Base-by-base conservation (phyloP, 208 protist genomes). In the Trypanosoma cruzi region DNA sequence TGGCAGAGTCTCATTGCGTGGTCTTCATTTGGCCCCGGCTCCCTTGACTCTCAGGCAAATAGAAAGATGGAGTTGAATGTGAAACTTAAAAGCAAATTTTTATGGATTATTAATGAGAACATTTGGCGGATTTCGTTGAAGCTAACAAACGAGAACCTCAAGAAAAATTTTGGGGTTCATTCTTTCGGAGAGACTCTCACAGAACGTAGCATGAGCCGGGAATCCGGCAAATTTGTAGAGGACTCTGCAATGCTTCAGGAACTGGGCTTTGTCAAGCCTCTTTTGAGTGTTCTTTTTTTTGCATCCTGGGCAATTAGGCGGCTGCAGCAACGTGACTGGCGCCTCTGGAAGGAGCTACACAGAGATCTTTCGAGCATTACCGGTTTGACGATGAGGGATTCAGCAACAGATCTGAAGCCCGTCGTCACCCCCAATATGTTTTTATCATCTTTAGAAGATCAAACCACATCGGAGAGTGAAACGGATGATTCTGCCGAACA, bases 201-300 rank as follows among this genome's bases (percentile, higher is more conserved):
- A 16, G 68, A 59, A 37, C 4, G 5, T 55, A 26, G 26, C 0
- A 8, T 0, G 8, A 31, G 49, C 29, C 14, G 11, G 26, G 16
- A 32, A 31, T 6, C 37, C 48, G 53, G 13, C 0, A 28, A 31
- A 14, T 10, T 65, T 50, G 8, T 29, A 37, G 55, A 64, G 0
- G 57, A 67, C 53, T 3, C 13, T 16, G 28, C 16, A 22, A 44
- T n/a, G 22, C 0, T 61, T n/a, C 56, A 34, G 44, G 56, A 65
- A 28, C 4, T 24, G 24, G 37, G 36, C n/a, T 67, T 77, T 70
- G 46, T 77, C 2, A 63, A 59, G 44, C 63, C 63, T 11, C 70
- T 75, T 40, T 55, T 75, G 22, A 75, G 57, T 69, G 56, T 75
- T 37, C 56, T 75, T 29, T 70, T 70, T 26, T 75, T 77, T 58